phyloP scores from a whole-genome alignment of 768 basidiomycete genomes.

The Leucosporidium scottii region DNA sequence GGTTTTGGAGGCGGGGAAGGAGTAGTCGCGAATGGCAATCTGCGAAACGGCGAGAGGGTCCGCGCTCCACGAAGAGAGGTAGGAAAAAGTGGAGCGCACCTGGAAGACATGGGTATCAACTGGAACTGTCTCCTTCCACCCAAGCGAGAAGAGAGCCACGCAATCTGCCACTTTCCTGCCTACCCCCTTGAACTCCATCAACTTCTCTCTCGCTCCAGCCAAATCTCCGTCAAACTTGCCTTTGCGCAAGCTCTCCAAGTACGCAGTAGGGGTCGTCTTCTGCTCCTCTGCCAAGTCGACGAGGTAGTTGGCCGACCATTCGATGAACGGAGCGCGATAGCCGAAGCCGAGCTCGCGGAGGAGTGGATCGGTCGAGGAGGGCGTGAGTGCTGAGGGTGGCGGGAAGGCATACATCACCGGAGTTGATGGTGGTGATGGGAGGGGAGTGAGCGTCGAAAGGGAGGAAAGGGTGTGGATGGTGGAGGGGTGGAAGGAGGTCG shows the following conservation, averaged over 20 bases:
- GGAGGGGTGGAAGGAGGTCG: conserved; percentile 12
- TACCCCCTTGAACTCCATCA: conserved; percentile 80
- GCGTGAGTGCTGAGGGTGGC: conserved; percentile 59
- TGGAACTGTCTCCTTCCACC: conserved; percentile 73
- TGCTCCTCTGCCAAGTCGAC: conserved; percentile 43
- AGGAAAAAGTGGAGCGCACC: conserved; percentile 51
- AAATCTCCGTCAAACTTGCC: conserved; percentile 11
- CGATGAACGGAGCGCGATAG: conserved; percentile 86
- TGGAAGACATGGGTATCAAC: conserved; percentile 94
- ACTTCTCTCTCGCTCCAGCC: conserved; percentile 53
- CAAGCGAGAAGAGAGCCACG: conserved; percentile 22
- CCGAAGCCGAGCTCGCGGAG: conserved; percentile 87
- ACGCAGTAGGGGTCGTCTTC: conserved; percentile 16
- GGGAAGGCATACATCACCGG: conserved; percentile 71
- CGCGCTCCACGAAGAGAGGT: neutral
- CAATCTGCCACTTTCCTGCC: conserved; percentile 97
- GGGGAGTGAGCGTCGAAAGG: conserved; percentile 64
- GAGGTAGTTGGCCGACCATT: conserved; percentile 71
- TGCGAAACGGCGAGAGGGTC: neutral
- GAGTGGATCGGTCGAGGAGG: conserved; percentile 52
- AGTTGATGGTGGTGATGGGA: neutral
- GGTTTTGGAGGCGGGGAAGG: conserved; percentile 45
- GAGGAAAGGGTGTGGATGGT: conserved; percentile 53
- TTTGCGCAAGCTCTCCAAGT: conserved; percentile 18
- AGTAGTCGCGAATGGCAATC: conserved; percentile 38